phyloP scores from a whole-genome alignment of 2,329 filamentous ascomycete species.

The Sclerotinia sclerotiorum region DNA sequence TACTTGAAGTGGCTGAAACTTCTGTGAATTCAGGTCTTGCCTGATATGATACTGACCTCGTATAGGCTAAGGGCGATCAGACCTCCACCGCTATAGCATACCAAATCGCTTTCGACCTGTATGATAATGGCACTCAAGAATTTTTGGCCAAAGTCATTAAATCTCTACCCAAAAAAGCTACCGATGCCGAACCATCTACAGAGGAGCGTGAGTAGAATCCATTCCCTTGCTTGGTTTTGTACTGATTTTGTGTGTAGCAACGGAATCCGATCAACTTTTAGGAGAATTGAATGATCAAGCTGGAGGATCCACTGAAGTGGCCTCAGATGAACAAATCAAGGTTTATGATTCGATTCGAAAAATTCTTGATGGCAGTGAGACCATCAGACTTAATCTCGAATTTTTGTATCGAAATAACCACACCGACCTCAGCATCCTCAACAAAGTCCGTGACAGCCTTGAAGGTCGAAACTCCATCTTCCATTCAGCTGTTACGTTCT shows the following conservation, averaged over 20 bases:
- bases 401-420: conserved; percentile 96
- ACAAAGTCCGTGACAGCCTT: conserved; percentile 93
- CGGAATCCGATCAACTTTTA: conserved; percentile 55
- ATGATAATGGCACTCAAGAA: conserved; percentile 97
- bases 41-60: conserved; percentile 10
- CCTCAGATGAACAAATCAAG: conserved; percentile 55
- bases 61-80: conserved; percentile 64
- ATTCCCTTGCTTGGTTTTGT: too few species aligned
- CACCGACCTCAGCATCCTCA: conserved; percentile 86
- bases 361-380: conserved; percentile 84
- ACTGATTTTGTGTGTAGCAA: conserved; percentile 25
- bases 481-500: conserved; percentile 95
- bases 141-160: conserved; percentile 88
- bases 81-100: conserved; percentile 84
- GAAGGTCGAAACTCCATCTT: conserved; percentile 98
- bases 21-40: conserved; percentile 11
- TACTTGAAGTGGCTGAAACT: conserved; percentile 1
- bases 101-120: conserved; percentile 96
- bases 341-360: conserved; percentile 63
- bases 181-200: conserved; percentile 42
- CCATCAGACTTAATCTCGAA: conserved; percentile 91
- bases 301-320: conserved; percentile 36
- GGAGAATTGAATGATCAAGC: conserved; percentile 50
- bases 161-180: conserved; percentile 61
- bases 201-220: conserved; percentile 44